Evolutionary conservation across 495 filamentous ascomycete genomes (phyloP).

Genomic region (Hypoxylon lienhwacheense): DNA sequence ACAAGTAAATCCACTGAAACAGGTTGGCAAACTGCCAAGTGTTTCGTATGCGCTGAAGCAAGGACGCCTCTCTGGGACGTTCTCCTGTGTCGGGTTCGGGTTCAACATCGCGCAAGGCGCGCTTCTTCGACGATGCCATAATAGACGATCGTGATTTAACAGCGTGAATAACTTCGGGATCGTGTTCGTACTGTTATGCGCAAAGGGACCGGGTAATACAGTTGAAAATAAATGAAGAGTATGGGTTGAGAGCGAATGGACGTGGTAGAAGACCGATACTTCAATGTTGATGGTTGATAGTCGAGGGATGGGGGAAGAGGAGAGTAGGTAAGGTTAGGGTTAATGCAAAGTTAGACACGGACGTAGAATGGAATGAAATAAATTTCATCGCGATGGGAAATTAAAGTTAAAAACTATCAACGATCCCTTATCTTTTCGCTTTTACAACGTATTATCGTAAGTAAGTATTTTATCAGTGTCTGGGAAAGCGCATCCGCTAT

Average conservation of each 20-base stretch:
- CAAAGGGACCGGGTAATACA: no score
- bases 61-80: conserved; percentile 51
- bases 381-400: conserved; percentile 27
- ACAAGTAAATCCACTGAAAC: conserved; percentile 88
- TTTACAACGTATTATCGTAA: no score
- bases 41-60: conserved; percentile 74
- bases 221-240: no score
- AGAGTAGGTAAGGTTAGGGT: conserved; percentile 21
- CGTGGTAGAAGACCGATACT: conserved; percentile 6
- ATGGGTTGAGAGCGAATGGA: neutral
- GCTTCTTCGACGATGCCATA: conserved; percentile 68
- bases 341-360: conserved; percentile 24
- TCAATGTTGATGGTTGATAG: no score
- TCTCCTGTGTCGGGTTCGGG: conserved; percentile 45
- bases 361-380: conserved; percentile 20
- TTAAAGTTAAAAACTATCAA: conserved; percentile 4
- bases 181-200: neutral
- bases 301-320: neutral
- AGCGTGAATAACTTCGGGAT: neutral
- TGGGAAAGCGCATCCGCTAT: conserved; percentile 9
- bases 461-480: neutral
- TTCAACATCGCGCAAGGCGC: conserved; percentile 68
- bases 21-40: conserved; percentile 96
- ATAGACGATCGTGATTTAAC: conserved; percentile 20
- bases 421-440: no score